Evolutionary conservation across 2,329 filamentous ascomycete species (phyloP).

Genomic region (Aureobasidium sp.): DNA sequence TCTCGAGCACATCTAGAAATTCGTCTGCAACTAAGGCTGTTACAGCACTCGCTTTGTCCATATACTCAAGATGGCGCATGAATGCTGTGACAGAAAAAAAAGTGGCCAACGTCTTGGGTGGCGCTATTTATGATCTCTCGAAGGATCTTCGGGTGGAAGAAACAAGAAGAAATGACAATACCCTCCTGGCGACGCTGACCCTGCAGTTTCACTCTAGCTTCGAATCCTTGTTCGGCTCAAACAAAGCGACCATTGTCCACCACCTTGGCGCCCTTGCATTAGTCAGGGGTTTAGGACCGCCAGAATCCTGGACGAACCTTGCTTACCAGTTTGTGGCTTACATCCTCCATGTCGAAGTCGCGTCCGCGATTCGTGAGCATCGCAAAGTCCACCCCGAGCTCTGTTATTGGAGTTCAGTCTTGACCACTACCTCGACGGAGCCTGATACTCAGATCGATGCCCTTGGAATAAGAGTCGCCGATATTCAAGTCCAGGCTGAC

Average conservation of each 20-base stretch:
- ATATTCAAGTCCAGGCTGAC: neutral
- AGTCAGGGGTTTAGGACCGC: neutral
- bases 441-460: neutral
- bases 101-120: neutral
- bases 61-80: neutral
- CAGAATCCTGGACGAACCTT: neutral
- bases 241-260: neutral
- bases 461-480: neutral
- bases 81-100: neutral
- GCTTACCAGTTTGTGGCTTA: neutral
- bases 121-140: neutral
- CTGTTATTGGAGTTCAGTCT: neutral
- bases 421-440: neutral
- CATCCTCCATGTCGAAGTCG: neutral
- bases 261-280: neutral
- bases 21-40: neutral
- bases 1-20: neutral
- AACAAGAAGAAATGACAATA: neutral
- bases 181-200: neutral
- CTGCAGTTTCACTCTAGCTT: slow-evolving; percentile 4
- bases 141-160: neutral
- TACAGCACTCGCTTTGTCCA: neutral
- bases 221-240: neutral
- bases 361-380: neutral
- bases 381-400: neutral